Evolutionary conservation across 2,329 filamentous ascomycete species (phyloP).

Genomic region (Bipolaris sorokiniana): DNA sequence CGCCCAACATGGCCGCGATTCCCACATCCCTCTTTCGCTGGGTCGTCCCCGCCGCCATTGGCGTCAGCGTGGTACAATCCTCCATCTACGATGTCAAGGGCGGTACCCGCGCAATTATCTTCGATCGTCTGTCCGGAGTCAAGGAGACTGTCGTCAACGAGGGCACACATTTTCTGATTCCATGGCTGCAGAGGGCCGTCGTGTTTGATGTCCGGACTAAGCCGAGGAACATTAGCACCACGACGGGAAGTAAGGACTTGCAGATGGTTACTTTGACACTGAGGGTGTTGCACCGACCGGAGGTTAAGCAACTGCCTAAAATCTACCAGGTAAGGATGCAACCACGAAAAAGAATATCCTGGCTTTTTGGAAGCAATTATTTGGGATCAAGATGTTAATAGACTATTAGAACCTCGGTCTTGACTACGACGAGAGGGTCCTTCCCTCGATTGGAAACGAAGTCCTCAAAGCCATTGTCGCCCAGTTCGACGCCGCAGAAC

Average conservation of each 20-base stretch:
- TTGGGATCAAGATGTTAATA: neutral
- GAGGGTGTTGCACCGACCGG: conserved; percentile 91
- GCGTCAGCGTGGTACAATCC: conserved; percentile 70
- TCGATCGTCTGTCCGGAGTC: conserved; percentile 90
- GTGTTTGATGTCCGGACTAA: conserved; percentile 97
- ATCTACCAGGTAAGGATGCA: conserved; percentile 85
- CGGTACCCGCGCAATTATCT: conserved; percentile 94
- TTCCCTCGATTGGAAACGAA: conserved; percentile 62
- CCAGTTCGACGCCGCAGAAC: conserved; percentile 61
- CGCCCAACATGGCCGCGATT: conserved; percentile 41
- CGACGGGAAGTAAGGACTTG: conserved; percentile 97
- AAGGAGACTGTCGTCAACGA: conserved; percentile 93
- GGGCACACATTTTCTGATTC: conserved; percentile 94
- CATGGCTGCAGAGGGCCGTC: conserved; percentile 94
- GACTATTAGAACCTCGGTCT: conserved; percentile 80
- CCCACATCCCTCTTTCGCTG: conserved; percentile 51
- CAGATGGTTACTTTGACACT: conserved; percentile 99
- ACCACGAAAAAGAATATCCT: too few relatives aligned
- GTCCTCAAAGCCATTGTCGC: conserved; percentile 62
- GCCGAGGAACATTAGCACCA: conserved; percentile 96
- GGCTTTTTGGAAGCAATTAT: neutral
- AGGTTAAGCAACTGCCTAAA: conserved; percentile 89
- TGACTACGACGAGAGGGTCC: conserved; percentile 83
- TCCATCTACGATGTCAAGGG: conserved; percentile 97
- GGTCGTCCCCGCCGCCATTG: conserved; percentile 76